phyloP scores from a whole-genome alignment of 1,284 basidiomycete genomes.

The Kalmanozyma brasiliensis region DNA sequence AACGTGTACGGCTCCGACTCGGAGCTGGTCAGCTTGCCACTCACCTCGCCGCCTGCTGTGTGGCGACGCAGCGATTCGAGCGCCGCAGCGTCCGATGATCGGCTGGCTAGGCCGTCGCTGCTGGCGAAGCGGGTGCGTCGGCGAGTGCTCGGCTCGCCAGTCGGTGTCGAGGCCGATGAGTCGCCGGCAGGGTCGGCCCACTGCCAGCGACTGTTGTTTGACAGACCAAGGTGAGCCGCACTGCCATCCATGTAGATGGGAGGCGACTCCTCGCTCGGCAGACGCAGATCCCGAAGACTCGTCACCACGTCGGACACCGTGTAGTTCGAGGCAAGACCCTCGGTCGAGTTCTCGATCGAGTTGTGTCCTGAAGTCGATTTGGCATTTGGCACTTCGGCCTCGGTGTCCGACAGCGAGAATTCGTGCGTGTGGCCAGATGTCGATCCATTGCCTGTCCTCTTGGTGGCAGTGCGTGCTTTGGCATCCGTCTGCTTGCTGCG shows the following conservation, averaged over 20 bases:
- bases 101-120: slow-evolving; percentile 24
- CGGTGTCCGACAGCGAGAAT: slow-evolving; percentile 52
- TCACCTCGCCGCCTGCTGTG: slow-evolving; percentile 18
- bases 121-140: slow-evolving; percentile 37
- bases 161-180: slow-evolving; percentile 20
- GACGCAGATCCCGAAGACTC: slow-evolving; percentile 26
- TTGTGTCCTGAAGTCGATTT: slow-evolving; percentile 32
- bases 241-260: slow-evolving; percentile 26
- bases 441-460: not conserved
- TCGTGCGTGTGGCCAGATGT: slow-evolving; percentile 37
- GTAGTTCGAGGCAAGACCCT: slow-evolving; percentile 10
- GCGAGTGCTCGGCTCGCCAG: slow-evolving; percentile 7
- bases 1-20: slow-evolving; percentile 71
- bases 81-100: slow-evolving; percentile 16
- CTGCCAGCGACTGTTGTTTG: slow-evolving; percentile 36
- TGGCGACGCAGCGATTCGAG: slow-evolving; percentile 34
- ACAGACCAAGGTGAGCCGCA: slow-evolving; percentile 29
- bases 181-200: slow-evolving; percentile 29
- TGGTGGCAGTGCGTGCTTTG: not conserved
- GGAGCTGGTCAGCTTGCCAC: slow-evolving; percentile 68
- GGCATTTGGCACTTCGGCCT: slow-evolving; percentile 44
- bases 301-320: slow-evolving; percentile 25
- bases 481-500: slow-evolving; percentile 12
- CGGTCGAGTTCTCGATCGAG: slow-evolving; percentile 25
- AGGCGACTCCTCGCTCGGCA: slow-evolving; percentile 33